Percentiles rank a stretch among this genome's conserved stretches.
Conservation (phyloP, 306 rosid genomes). For the Fragaria nilgerrensis region DNA sequence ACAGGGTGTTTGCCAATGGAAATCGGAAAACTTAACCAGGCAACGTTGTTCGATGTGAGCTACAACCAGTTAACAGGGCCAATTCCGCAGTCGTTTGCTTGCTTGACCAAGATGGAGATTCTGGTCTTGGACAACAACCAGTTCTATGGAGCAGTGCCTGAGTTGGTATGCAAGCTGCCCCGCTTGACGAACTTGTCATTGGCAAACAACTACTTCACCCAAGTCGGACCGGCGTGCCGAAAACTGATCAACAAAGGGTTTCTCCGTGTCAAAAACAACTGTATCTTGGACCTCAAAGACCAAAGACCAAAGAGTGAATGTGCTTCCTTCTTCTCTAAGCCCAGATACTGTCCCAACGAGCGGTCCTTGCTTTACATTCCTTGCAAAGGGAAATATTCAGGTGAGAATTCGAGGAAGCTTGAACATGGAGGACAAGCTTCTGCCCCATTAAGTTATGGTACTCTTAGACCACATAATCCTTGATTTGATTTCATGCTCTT, state of each 20-base stretch:
- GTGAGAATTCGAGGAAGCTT: not conserved
- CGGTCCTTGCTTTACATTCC: conserved; percentile 32
- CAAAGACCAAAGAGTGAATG: conserved; percentile 42
- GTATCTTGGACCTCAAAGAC: conserved; percentile 48
- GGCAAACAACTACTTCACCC: conserved; percentile 48
- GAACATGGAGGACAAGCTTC: not conserved
- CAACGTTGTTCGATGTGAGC: conserved; percentile 59
- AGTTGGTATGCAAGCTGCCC: conserved; percentile 49
- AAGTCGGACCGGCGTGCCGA: conserved; percentile 57
- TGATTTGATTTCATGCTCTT: conserved; percentile 1
- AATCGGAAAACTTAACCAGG: conserved; percentile 51
- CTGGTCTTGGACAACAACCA: conserved; percentile 43
- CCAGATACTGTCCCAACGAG: conserved; percentile 27
- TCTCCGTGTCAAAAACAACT: conserved; percentile 47
- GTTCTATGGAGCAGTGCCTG: conserved; percentile 60
- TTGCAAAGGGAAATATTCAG: conserved; percentile 22
- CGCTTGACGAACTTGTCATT: conserved; percentile 35
- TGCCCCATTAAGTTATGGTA: conserved; percentile 8
- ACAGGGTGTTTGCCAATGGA: conserved; percentile 68
- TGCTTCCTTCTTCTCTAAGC: conserved; percentile 18
- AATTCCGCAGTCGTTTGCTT: conserved; percentile 63
- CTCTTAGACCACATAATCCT: not conserved
- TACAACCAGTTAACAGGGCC: conserved; percentile 50
- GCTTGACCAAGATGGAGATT: conserved; percentile 41
- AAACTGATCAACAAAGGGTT: conserved; percentile 39